Conservation (phyloP, 2,329 filamentous ascomycete species). For the Xylaria polymorpha region DNA sequence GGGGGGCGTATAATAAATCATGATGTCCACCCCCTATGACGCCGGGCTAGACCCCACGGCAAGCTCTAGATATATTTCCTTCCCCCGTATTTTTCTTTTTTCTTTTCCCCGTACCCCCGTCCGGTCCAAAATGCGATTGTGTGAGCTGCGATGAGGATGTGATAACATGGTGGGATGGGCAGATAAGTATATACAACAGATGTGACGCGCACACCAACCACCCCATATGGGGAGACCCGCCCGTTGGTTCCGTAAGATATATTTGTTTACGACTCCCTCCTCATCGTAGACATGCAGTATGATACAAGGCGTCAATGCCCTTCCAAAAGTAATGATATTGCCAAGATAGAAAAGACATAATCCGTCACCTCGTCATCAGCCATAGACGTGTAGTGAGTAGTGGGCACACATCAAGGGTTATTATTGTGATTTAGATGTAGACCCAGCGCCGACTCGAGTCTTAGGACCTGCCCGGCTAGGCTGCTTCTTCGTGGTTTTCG, state of each 20-base stretch:
- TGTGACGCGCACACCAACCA: slow-evolving; percentile 2
- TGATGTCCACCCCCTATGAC: background rate
- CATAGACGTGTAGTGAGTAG: background rate
- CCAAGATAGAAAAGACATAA: background rate
- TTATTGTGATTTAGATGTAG: slow-evolving; percentile 17
- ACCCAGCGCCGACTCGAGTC: slow-evolving; percentile 56
- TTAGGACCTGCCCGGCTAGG: slow-evolving; percentile 67
- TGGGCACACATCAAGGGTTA: background rate
- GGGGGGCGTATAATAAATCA: background rate
- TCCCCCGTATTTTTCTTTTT: slow-evolving; percentile 1
- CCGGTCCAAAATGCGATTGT: slow-evolving; percentile 28
- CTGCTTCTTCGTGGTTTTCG: slow-evolving; percentile 66
- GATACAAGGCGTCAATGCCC: slow-evolving; percentile 18
- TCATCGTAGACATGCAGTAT: slow-evolving; percentile 22
- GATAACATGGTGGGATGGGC: slow-evolving; percentile 4
- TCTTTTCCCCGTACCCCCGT: slow-evolving; percentile 8
- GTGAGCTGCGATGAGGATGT: slow-evolving; percentile 24
- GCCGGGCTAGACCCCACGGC: slow-evolving; percentile 13
- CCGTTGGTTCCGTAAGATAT: slow-evolving; percentile 8
- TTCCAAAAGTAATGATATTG: background rate
- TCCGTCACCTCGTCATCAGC: slow-evolving; percentile 3
- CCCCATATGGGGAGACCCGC: background rate
- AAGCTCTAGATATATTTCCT: slow-evolving; percentile 2
- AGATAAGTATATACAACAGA: slow-evolving; percentile 35
- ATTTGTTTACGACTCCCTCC: slow-evolving; percentile 13